Evolutionary conservation across 2,329 filamentous ascomycete species (phyloP).

Genomic region (Diaporthe australafricana): DNA sequence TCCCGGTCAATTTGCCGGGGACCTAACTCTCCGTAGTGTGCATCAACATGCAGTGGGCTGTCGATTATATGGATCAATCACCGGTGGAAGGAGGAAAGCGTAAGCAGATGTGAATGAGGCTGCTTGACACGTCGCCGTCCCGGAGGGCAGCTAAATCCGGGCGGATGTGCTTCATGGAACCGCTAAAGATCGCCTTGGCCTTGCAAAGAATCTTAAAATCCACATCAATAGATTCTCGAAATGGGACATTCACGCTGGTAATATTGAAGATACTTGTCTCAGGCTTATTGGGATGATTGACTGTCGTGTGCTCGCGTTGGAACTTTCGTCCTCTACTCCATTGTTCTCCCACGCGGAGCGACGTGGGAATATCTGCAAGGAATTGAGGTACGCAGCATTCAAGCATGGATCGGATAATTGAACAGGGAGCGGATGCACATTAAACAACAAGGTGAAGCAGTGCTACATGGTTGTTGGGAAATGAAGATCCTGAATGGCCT

Average conservation of each 20-base stretch:
- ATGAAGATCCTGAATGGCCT: conserved; percentile 5
- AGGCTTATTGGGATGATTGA: not conserved
- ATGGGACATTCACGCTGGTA: not conserved
- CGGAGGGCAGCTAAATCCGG: not conserved
- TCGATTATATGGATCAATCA: conserved; percentile 1
- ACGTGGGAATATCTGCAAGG: not conserved
- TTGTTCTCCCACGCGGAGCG: not conserved
- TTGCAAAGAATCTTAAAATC: not conserved
- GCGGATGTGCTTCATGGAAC: too few relatives aligned
- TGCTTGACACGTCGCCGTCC: not conserved
- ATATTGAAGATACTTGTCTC: not conserved
- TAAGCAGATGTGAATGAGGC: conserved; percentile 1
- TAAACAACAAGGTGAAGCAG: not conserved
- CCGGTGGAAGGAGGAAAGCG: not conserved
- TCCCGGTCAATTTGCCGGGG: not conserved
- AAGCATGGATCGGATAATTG: conserved; percentile 12
- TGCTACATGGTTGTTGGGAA: not conserved
- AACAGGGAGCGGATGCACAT: conserved; percentile 26
- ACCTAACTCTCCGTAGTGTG: not conserved
- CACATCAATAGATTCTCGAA: not conserved
- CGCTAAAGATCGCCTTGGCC: not conserved
- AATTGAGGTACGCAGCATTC: not conserved
- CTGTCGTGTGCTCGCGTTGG: not conserved
- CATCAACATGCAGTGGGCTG: not conserved
- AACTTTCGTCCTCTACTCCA: not conserved